phyloP scores from a whole-genome alignment of 768 basidiomycete species.

The Tylopilus rubrobrunneus region DNA sequence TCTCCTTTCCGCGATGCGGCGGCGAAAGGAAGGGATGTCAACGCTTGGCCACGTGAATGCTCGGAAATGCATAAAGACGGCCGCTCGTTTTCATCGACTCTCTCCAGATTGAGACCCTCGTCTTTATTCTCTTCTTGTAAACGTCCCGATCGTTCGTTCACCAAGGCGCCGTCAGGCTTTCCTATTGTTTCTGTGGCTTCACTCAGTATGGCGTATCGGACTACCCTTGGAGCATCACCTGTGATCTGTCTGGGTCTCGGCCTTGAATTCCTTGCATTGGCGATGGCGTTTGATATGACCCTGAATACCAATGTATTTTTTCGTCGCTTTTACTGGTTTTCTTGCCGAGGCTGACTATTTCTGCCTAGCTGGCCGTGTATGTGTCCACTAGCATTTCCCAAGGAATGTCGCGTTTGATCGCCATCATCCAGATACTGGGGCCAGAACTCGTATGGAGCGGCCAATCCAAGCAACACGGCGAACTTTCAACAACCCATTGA shows the following conservation, averaged over 20 bases:
- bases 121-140: not conserved
- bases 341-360: not conserved
- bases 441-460: slow-evolving; percentile 35
- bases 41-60: slow-evolving; percentile 12
- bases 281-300: slow-evolving; percentile 25
- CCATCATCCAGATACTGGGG: slow-evolving; percentile 29
- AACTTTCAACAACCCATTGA: slow-evolving; percentile 30
- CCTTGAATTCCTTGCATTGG: slow-evolving; percentile 10
- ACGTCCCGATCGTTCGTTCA: not conserved
- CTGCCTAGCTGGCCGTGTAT: slow-evolving; percentile 25
- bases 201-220: slow-evolving; percentile 10
- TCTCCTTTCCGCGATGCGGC: slow-evolving; percentile 1
- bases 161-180: not conserved
- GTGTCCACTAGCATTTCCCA: not conserved
- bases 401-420: not conserved
- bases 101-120: not conserved
- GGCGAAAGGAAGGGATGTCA: slow-evolving; percentile 10
- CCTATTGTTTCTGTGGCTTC: not conserved
- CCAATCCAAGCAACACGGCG: slow-evolving; percentile 20
- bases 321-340: not conserved
- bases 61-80: slow-evolving; percentile 13
- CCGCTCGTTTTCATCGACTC: not conserved
- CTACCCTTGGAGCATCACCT: not conserved
- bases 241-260: slow-evolving; percentile 15
- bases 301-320: slow-evolving; percentile 20